Conservation (phyloP, 2,329 filamentous ascomycete species). For the Dactylellina sp. region DNA sequence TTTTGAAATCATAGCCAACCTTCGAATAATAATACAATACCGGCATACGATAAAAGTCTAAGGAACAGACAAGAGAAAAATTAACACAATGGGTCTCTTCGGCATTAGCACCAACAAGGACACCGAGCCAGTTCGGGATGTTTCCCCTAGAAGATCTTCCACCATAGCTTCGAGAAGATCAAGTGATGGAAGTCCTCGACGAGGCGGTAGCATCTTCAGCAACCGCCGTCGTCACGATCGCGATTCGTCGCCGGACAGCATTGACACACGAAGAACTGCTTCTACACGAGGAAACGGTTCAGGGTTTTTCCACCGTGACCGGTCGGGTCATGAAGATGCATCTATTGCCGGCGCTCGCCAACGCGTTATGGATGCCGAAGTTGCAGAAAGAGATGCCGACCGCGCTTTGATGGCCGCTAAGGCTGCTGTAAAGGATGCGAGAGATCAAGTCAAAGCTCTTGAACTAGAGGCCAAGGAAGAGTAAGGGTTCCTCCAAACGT, state of each 20-base stretch:
- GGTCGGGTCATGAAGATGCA: constrained; percentile 31
- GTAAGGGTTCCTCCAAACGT: no score
- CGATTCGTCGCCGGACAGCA: constrained; percentile 39
- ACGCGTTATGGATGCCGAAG: constrained; percentile 50
- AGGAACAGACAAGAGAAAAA: neutral
- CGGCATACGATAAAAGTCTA: neutral
- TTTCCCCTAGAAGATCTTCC: constrained; percentile 31
- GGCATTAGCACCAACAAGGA: constrained; percentile 39
- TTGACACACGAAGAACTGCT: constrained; percentile 26
- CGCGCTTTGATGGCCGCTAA: constrained; percentile 45
- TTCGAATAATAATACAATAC: no score
- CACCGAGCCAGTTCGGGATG: constrained; percentile 22
- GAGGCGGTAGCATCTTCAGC: constrained; percentile 44
- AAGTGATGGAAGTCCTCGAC: constrained; percentile 34
- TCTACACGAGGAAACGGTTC: constrained; percentile 34
- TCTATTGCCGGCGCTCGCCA: constrained; percentile 47
- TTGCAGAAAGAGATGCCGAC: constrained; percentile 53
- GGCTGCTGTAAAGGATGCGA: constrained; percentile 45
- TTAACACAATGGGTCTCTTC: constrained; percentile 35
- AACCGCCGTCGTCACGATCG: constrained; percentile 40
- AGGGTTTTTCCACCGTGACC: constrained; percentile 21
- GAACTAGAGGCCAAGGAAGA: constrained; percentile 52
- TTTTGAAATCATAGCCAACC: no score
- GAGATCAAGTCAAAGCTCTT: constrained; percentile 43
- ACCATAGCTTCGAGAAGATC: constrained; percentile 30